These are phyloP conservation scores for Pseudozyma sp. DNA, from an alignment of 1,284 basidiomycete species.

Conservation along the genomic window DNA sequence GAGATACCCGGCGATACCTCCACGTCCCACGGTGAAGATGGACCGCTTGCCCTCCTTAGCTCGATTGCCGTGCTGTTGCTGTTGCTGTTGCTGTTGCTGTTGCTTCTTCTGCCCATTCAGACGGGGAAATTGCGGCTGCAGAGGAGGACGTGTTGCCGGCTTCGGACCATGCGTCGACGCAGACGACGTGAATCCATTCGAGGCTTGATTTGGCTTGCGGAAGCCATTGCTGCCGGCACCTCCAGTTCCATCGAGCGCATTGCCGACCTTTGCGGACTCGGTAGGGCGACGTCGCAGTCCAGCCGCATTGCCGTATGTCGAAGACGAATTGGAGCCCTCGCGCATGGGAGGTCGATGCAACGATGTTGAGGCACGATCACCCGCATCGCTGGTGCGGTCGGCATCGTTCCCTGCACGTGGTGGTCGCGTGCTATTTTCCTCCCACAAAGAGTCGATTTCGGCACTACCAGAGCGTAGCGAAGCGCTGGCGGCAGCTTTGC, in stretches of 20 bases:
- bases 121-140: not conserved
- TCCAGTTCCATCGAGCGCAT: constrained; percentile 59
- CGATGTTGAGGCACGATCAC: constrained; percentile 1
- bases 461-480: constrained; percentile 19
- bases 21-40: constrained; percentile 88
- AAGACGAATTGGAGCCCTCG: constrained; percentile 27
- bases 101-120: not conserved
- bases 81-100: constrained; percentile 4
- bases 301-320: constrained; percentile 6
- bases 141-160: constrained; percentile 3
- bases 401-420: constrained; percentile 27
- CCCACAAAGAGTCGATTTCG: constrained; percentile 14
- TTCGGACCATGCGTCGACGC: constrained; percentile 7
- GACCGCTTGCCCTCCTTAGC: constrained; percentile 46
- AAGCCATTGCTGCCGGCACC: constrained; percentile 11
- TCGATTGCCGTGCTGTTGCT: constrained; percentile 16
- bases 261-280: constrained; percentile 54
- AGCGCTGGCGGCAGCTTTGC: constrained; percentile 8
- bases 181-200: constrained; percentile 3
- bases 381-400: constrained; percentile 10
- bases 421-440: constrained; percentile 5
- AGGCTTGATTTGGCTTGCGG: constrained; percentile 25
- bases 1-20: constrained; percentile 97
- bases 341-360: constrained; percentile 21
- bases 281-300: constrained; percentile 30